phyloP scores from a whole-genome alignment of 352 stramenopile species.

The Thalassiosira exigua region DNA sequence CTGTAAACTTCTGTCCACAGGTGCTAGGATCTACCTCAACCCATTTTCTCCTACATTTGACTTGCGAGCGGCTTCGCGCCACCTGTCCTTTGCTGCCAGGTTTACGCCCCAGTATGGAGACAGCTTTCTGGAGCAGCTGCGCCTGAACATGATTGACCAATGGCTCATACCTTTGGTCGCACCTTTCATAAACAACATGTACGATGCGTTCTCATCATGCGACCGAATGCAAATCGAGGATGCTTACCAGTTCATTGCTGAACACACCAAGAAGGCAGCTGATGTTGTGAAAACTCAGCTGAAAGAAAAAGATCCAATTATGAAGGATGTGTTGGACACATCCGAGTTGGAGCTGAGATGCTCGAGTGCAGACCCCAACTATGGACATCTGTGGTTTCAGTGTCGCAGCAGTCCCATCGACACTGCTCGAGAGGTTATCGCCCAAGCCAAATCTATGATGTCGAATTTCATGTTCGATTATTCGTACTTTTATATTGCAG shows the following conservation, averaged over 20 bases:
- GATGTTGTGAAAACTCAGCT: conserved; percentile 56
- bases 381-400: conserved; percentile 90
- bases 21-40: conserved; percentile 86
- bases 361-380: conserved; percentile 90
- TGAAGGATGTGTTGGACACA: conserved; percentile 66
- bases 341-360: conserved; percentile 78
- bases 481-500: conserved; percentile 73
- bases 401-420: conserved; percentile 76
- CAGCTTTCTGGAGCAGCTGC: conserved; percentile 87
- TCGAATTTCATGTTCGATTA: conserved; percentile 60
- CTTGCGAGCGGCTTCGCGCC: conserved; percentile 75
- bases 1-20: no score
- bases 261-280: conserved; percentile 48
- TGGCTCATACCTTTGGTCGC: conserved; percentile 58
- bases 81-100: conserved; percentile 88
- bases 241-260: conserved; percentile 44
- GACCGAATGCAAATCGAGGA: conserved; percentile 52
- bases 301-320: conserved; percentile 44
- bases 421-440: conserved; percentile 67
- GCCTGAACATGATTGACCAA: conserved; percentile 76
- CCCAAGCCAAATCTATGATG: conserved; percentile 63
- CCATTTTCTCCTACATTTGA: conserved; percentile 87
- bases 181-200: conserved; percentile 43
- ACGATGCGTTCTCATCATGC: conserved; percentile 38
- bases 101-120: conserved; percentile 93